Evolutionary conservation across 1,284 basidiomycete species (phyloP).

Genomic region (Malassezia caprae): DNA sequence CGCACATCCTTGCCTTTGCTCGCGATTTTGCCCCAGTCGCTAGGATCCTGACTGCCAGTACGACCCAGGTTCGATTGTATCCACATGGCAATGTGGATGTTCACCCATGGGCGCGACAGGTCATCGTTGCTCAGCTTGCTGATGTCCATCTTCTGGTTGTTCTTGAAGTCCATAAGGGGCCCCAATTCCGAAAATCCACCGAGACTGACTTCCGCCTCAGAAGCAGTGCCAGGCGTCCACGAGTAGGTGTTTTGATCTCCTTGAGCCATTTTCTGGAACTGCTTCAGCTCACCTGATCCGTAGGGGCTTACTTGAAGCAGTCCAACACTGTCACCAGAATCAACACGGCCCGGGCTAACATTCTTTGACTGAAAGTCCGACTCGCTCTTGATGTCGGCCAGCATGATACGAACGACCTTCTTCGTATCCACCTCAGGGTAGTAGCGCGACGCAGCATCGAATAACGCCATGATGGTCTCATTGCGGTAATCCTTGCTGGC

Average conservation of each 20-base stretch:
- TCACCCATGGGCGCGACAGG: slow-evolving; percentile 42
- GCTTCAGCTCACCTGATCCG: slow-evolving; percentile 24
- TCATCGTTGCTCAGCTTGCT: slow-evolving; percentile 23
- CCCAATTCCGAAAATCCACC: slow-evolving; percentile 23
- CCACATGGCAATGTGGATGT: slow-evolving; percentile 43
- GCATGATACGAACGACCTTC: slow-evolving; percentile 29
- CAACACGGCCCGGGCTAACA: slow-evolving; percentile 28
- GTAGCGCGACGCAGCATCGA: slow-evolving; percentile 39
- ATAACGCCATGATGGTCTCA: slow-evolving; percentile 38
- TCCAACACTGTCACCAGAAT: slow-evolving; percentile 35
- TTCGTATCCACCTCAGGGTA: slow-evolving; percentile 38
- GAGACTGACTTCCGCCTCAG: not conserved
- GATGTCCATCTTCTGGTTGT: slow-evolving; percentile 24
- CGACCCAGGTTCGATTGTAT: slow-evolving; percentile 39
- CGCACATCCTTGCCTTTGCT: slow-evolving; percentile 16
- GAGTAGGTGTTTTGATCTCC: slow-evolving; percentile 25
- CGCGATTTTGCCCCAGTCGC: slow-evolving; percentile 26
- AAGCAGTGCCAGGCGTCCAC: slow-evolving; percentile 19
- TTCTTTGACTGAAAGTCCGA: slow-evolving; percentile 30
- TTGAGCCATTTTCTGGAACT: slow-evolving; percentile 29
- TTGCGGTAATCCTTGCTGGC: slow-evolving; percentile 22
- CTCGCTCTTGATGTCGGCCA: slow-evolving; percentile 45
- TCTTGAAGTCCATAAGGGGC: slow-evolving; percentile 29
- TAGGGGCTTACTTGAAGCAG: slow-evolving; percentile 39
- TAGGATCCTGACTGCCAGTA: slow-evolving; percentile 34